A percentile compares a stretch with the other conserved stretches of the same genome.
These are phyloP conservation scores for Pleurotus salmoneostramineus DNA, from an alignment of 768 basidiomycete genomes.

Conservation along the genomic window DNA sequence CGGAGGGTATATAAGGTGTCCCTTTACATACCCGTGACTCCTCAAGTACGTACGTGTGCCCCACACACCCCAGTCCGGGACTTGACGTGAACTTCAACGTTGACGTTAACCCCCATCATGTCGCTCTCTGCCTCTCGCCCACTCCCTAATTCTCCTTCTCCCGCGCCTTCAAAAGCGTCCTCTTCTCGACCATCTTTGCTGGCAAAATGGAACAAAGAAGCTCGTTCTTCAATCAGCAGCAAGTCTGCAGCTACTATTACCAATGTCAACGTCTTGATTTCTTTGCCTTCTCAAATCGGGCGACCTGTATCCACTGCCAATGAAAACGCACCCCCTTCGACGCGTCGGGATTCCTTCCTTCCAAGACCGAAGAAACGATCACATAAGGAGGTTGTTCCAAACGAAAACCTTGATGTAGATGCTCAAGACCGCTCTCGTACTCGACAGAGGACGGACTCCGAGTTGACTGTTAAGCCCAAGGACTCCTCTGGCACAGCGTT, in stretches of 20 bases:
- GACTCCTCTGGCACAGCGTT: background rate
- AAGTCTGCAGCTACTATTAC: background rate
- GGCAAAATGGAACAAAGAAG: conserved; percentile 4
- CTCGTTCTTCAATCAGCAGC: conserved; percentile 4
- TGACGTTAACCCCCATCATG: background rate
- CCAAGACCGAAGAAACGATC: background rate
- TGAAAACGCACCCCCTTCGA: background rate
- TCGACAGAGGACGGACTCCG: background rate
- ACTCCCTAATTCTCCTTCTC: background rate
- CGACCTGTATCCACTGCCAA: background rate
- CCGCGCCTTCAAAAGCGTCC: background rate
- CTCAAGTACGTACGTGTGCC: too few species aligned
- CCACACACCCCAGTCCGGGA: too few species aligned
- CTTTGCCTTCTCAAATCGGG: conserved; percentile 1
- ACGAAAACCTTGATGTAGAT: background rate
- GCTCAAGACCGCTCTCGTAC: background rate
- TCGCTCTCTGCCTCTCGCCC: background rate
- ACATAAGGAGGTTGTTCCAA: background rate
- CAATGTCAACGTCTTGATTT: background rate
- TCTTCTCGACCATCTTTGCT: conserved; percentile 1
- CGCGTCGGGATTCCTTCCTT: background rate
- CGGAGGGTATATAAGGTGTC: too few species aligned
- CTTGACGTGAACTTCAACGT: too few species aligned
- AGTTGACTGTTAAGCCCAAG: background rate
- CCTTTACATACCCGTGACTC: too few species aligned